Evolutionary conservation across 2,329 filamentous ascomycete species (phyloP), one percentile per base, ranked within the genome.

Genomic region (Fusarium siculi): DNA sequence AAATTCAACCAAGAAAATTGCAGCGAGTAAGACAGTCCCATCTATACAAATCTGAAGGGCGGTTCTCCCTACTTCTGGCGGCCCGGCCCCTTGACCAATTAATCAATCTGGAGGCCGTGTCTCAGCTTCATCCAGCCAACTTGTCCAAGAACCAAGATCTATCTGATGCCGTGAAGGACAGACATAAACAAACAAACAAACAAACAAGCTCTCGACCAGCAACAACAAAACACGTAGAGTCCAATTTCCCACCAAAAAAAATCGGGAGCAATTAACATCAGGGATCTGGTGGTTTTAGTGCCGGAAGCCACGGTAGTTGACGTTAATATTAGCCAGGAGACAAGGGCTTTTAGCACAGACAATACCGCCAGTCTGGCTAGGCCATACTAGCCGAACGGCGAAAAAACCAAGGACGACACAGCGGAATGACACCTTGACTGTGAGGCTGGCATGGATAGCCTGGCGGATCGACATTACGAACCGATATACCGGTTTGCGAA

Each of bases 251-350:
- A 44, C 62, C 36, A 57, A 67, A 53, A 32, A 44, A 44, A 30
- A 19, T 53, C 58, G 56, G 52, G 44, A 53, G 58, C 53, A 53
- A 37, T 40, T 50, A 53, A 43, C 39, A 37, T 37, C 49, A 66
- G 56, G 60, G 53, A 56, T 32, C 34, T 37, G 25, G 40, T 39
- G 46, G 34, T 28, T 57, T 49, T 66, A 66, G 68, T 60, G 66
- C 62, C 70, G 64, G 72, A 63, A 66, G 43, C 59, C 54, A 70
- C 63, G 70, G 72, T 63, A 76, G 62, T 75, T 75, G 72, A 69
- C 37, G 39, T 52, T 61, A 50, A 69, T 69, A 69, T 58, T 69
- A 63, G 58, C 57, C 40, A 56, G 46, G 42, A 23, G 62, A 50
- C 70, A 63, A 63, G 70, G 70, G 67, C 54, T 53, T 57, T 9